These are phyloP conservation scores for Xylariaceae sp. DNA, from an alignment of 2,329 filamentous ascomycete species.

Conservation along the genomic window DNA sequence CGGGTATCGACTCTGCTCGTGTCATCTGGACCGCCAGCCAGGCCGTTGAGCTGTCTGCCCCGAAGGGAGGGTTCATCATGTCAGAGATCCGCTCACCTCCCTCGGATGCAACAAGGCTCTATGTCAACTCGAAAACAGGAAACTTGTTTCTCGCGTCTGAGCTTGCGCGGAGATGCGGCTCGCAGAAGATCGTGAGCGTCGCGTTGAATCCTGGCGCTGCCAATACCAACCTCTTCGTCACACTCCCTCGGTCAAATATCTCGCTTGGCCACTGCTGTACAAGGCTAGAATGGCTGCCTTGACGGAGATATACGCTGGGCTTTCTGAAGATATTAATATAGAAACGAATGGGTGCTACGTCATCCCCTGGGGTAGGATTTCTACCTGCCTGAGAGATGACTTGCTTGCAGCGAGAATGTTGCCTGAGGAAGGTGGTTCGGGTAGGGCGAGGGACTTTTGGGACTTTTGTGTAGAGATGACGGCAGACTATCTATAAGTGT, in stretches of 20 bases:
- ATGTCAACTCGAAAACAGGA: slow-evolving; percentile 32
- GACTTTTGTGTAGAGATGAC: slow-evolving; percentile 21
- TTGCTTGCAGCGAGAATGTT: slow-evolving; percentile 18
- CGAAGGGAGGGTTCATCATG: slow-evolving; percentile 26
- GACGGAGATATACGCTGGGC: slow-evolving; percentile 21
- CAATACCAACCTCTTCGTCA: slow-evolving; percentile 33
- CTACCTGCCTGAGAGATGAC: slow-evolving; percentile 12
- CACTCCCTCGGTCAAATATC: slow-evolving; percentile 22
- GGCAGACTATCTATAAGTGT: slow-evolving; percentile 4
- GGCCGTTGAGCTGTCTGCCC: slow-evolving; percentile 29
- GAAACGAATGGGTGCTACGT: slow-evolving; percentile 25
- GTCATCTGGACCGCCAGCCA: slow-evolving; percentile 32
- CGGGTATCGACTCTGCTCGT: slow-evolving; percentile 12
- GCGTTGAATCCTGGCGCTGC: slow-evolving; percentile 29
- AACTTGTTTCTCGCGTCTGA: slow-evolving; percentile 32
- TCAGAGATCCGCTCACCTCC: slow-evolving; percentile 28
- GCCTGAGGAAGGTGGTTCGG: slow-evolving; percentile 21
- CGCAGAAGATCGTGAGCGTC: slow-evolving; percentile 24
- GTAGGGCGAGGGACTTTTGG: slow-evolving; percentile 28
- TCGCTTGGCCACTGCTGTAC: slow-evolving; percentile 30
- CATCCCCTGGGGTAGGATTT: slow-evolving; percentile 23
- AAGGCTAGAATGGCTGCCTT: slow-evolving; percentile 20
- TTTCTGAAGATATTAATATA: slow-evolving; percentile 15
- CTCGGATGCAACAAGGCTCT: slow-evolving; percentile 21
- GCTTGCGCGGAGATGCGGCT: slow-evolving; percentile 18